phyloP scores from a whole-genome alignment of 768 basidiomycete species.

The Podaxis sp. region DNA sequence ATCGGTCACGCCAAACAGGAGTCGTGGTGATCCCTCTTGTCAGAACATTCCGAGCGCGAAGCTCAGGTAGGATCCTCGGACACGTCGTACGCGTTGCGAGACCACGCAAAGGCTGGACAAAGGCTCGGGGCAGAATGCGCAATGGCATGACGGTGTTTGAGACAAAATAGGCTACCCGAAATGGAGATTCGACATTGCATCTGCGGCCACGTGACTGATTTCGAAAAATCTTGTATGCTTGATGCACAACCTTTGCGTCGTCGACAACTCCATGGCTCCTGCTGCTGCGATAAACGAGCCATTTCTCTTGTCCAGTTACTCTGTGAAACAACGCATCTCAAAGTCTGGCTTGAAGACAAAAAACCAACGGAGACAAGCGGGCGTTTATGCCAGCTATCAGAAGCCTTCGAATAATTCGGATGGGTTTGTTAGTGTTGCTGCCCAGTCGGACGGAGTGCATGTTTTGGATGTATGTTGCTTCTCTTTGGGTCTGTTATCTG shows the following conservation, averaged over 20 bases:
- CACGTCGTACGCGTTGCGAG: background rate
- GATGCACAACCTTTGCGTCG: background rate
- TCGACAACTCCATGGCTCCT: slow-evolving; percentile 3
- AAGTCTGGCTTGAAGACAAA: slow-evolving; percentile 15
- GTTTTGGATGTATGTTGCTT: slow-evolving; percentile 53
- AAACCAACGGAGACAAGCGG: slow-evolving; percentile 13
- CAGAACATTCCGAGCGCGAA: background rate
- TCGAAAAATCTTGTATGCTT: slow-evolving; percentile 4
- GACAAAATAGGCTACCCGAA: background rate
- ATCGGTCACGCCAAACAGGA: slow-evolving; percentile 20
- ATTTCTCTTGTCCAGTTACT: slow-evolving; percentile 34
- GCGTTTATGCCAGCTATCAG: slow-evolving; percentile 13
- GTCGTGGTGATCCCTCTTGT: slow-evolving; percentile 4
- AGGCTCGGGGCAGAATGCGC: slow-evolving; percentile 1
- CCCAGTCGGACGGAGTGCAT: slow-evolving; percentile 73
- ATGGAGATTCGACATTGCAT: background rate
- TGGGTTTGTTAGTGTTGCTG: slow-evolving; percentile 62
- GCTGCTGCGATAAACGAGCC: slow-evolving; percentile 29
- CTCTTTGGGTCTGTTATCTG: background rate
- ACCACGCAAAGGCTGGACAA: background rate
- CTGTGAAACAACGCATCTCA: slow-evolving; percentile 8
- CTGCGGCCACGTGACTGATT: slow-evolving; percentile 9
- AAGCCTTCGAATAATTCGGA: slow-evolving; percentile 28
- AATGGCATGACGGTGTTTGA: slow-evolving; percentile 3
- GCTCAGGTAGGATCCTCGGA: background rate